phyloP scores from a whole-genome alignment of 208 protist genomes.

The Wallacemonas sp. region DNA sequence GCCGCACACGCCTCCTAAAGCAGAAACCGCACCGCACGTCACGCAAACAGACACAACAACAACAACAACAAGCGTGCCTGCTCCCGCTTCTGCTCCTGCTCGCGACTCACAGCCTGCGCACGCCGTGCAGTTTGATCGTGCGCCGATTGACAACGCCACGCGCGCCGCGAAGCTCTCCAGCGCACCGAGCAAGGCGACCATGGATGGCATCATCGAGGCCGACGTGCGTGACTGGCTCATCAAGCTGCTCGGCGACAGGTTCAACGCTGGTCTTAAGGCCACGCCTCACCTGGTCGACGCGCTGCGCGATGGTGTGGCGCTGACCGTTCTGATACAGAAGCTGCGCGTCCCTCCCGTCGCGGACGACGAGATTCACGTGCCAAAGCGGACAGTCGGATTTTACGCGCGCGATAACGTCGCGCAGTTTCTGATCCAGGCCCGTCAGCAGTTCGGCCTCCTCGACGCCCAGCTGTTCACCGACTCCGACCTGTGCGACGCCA shows the following conservation, averaged over 20 bases:
- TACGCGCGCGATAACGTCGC: conserved; percentile 79
- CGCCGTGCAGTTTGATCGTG: conserved; percentile 2
- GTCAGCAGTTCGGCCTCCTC: conserved; percentile 38
- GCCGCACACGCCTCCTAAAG: neutral
- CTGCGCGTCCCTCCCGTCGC: conserved; percentile 53
- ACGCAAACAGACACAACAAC: neutral
- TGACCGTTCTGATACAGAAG: conserved; percentile 71
- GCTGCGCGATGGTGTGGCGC: conserved; percentile 62
- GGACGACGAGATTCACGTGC: conserved; percentile 45
- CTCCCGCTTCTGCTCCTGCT: neutral
- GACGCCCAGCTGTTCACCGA: conserved; percentile 75
- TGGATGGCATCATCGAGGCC: conserved; percentile 58
- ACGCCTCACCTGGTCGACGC: conserved; percentile 62
- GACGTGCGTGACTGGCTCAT: conserved; percentile 71
- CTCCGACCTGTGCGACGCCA: conserved; percentile 72
- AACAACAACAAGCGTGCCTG: neutral
- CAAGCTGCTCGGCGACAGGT: conserved; percentile 45
- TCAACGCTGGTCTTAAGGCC: conserved; percentile 38
- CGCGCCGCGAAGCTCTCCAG: conserved; percentile 22
- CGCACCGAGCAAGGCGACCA: conserved; percentile 28
- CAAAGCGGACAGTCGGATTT: conserved; percentile 65
- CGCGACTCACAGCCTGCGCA: too few species aligned
- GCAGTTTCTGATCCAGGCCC: conserved; percentile 47
- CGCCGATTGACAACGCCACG: conserved; percentile 4
- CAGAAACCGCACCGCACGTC: neutral